These are phyloP conservation scores for Stachybotrys chartarum DNA, from an alignment of 2,329 filamentous ascomycete genomes.

Conservation along the genomic window DNA sequence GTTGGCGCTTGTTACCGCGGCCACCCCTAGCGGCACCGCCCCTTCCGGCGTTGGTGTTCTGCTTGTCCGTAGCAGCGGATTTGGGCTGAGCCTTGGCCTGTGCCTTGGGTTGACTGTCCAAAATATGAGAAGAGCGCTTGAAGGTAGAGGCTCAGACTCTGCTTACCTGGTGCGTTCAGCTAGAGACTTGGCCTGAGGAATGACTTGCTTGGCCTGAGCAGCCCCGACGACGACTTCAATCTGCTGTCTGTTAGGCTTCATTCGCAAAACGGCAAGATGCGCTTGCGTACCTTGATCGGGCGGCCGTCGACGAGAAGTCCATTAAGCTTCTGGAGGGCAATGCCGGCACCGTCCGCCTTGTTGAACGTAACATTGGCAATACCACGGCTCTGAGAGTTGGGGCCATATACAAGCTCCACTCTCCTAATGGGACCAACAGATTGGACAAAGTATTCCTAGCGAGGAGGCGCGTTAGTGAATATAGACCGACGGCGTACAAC, in stretches of 20 bases:
- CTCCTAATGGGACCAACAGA: conserved; percentile 86
- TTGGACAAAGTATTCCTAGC: conserved; percentile 92
- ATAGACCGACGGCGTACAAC: conserved; percentile 21
- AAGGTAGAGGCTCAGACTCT: neutral
- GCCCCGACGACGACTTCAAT: conserved; percentile 88
- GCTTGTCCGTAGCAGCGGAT: conserved; percentile 70
- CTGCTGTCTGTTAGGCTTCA: conserved; percentile 35
- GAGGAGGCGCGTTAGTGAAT: conserved; percentile 59
- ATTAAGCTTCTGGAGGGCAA: conserved; percentile 78
- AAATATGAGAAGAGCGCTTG: conserved; percentile 1
- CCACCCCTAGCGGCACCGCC: conserved; percentile 34
- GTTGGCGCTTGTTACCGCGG: conserved; percentile 45
- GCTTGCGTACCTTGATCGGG: conserved; percentile 70
- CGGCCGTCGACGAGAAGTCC: conserved; percentile 83
- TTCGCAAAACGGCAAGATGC: neutral
- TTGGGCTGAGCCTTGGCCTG: conserved; percentile 66
- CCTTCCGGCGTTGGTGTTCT: conserved; percentile 42
- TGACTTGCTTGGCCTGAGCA: conserved; percentile 59
- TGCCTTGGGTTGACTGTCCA: conserved; percentile 23
- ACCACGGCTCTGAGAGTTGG: conserved; percentile 84
- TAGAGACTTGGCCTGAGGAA: conserved; percentile 61
- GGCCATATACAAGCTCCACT: conserved; percentile 87
- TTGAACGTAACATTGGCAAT: conserved; percentile 84
- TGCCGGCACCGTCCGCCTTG: conserved; percentile 73
- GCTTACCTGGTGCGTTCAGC: conserved; percentile 73